Evolutionary conservation across 257 asterid species (phyloP), one percentile per base, ranked within the genome.

Genomic region (Linaria vulgaris): DNA sequence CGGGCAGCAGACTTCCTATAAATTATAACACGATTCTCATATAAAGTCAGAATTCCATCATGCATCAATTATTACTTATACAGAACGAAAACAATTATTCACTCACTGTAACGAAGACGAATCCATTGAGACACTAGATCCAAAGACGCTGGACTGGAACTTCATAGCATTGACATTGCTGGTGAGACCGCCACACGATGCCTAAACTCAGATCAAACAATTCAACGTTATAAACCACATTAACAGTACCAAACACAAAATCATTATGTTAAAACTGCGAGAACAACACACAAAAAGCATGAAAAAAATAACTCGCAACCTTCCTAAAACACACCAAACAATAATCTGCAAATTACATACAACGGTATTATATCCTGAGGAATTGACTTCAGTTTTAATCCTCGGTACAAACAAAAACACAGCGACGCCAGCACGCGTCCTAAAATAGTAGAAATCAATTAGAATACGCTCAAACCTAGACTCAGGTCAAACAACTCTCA

Each of bases 41-140:
- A 16, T 15, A 22, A 43, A 50, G 56, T 56, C 45, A 48, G 66
- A 41, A 58, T 47, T 5, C 20, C 31, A 34, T 30, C 16, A 41
- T 12, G 34, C 23, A 46, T 51, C n/a, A 47, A 38, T 20, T 20
- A 56, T n/a, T 17, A 38, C 19, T 34, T 24, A 22, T 15, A 31
- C 21, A 19, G 9, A 50, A 47, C 12, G 9, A 30, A 38, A 63
- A 11, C 31, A 43, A 47, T 54, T 25, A 23, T 63, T 44, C 68
- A 80, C 90, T 83, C 80, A 91, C 96, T 75, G 95, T 61, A 68
- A 56, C 39, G 78, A 72, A 46, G 79, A 83, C 25, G 82, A 74
- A 51, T 67, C 82, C 67, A 63, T 68, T 2, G 79, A 56, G 46
- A 78, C 51, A 45, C 75, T 63, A 69, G 70, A 63, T 37, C 96